Evolutionary conservation across 352 stramenopile species (phyloP), one percentile per base, ranked within the genome.

Genomic region (Plasmopara viticola): DNA sequence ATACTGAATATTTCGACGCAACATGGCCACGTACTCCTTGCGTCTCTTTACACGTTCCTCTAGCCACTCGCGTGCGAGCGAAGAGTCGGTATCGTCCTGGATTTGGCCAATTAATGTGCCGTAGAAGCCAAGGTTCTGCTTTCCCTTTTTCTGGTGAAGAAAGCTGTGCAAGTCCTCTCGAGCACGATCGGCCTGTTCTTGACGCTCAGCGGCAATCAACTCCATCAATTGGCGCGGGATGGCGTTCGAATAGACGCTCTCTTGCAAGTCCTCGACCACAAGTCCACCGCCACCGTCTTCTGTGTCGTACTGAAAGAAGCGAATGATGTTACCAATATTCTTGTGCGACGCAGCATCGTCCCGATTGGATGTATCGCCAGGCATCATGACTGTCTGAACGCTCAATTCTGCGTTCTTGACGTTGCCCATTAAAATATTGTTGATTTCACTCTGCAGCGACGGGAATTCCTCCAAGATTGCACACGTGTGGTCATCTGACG

Each of bases 321-420:
- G 79, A 35, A 91, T 90, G 40, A 94, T 90, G 62, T 94, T 91
- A 18, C 84, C 84, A 44, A 94, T 94, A 53, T 90, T 89, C 57
- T 90, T 89, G 65, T 94, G 84, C 9, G 75, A 72, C 5, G 80
- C 70, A 55, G 68, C 29, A 10, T 91, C 81, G n/a, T 90, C 84
- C 10, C 84, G 83, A 6, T 70, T 77, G 12, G 70, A 64, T 44
- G 78, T 77, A 14, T 90, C 80, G 9, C 82, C 84, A 15, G 81
- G 78, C 84, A 94, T 92, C 75, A 90, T 90, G 29, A 94, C 84
- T 0, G 84, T 94, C 52, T 88, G 79, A 7, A 94, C 81, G 56
- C 80, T 90, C 39, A 94, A 58, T 56, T 94, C 81, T 0, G 84
- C 79, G 47, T 92, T 92, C 48, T 82, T 84, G 12, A 68, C 67